Conservation (phyloP, 331 rosid species). For the Stylosanthes scabra region DNA sequence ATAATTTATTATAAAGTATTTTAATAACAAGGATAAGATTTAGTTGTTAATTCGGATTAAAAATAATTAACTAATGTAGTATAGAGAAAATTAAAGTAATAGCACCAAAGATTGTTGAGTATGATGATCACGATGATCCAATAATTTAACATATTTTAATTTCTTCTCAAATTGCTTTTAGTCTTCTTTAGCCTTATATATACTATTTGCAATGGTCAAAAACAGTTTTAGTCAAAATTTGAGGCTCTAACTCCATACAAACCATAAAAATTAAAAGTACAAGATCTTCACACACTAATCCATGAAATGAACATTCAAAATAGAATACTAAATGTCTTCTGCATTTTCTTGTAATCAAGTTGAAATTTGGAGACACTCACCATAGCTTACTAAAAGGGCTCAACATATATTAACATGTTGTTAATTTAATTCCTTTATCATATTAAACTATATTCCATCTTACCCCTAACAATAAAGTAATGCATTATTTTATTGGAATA, state of each 20-base stretch:
- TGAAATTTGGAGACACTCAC: slow-evolving; percentile 19
- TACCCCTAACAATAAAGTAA: slow-evolving; percentile 26
- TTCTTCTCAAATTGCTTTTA: slow-evolving; percentile 22
- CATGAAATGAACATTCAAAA: too few relatives aligned
- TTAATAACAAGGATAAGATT: too few relatives aligned
- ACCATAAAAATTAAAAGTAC: slow-evolving; percentile 29
- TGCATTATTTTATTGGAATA: slow-evolving; percentile 31
- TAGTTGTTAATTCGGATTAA: neutral
- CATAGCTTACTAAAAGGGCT: slow-evolving; percentile 26
- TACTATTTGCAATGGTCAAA: slow-evolving; percentile 34
- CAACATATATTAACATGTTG: neutral
- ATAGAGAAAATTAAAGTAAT: too few relatives aligned
- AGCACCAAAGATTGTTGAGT: slow-evolving; percentile 10
- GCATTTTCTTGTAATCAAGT: slow-evolving; percentile 28
- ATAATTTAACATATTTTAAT: slow-evolving; percentile 12
- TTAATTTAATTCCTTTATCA: neutral
- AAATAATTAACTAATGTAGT: neutral
- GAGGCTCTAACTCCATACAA: slow-evolving; percentile 37
- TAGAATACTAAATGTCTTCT: slow-evolving; percentile 32
- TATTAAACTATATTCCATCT: slow-evolving; percentile 11
- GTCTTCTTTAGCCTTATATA: slow-evolving; percentile 32
- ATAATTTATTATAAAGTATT: too few relatives aligned
- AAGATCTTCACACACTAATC: too few relatives aligned
- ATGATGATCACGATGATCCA: slow-evolving; percentile 27
- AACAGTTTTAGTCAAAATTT: slow-evolving; percentile 44